Evolutionary conservation across 192 early-diverging fungal species (phyloP).

Genomic region (Backusella sp.): DNA sequence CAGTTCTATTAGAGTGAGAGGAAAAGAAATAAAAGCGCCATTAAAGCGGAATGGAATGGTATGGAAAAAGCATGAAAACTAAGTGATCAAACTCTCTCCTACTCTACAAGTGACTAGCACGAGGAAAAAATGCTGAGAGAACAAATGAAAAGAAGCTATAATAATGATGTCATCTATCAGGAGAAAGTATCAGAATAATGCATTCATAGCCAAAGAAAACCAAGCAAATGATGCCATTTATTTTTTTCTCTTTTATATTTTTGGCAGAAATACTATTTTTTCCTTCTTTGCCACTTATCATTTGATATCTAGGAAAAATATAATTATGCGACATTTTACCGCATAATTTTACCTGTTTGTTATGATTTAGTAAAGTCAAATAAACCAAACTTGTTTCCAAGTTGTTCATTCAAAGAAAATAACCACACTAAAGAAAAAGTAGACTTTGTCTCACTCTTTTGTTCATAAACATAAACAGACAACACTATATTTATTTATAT

Average conservation of each 20-base stretch:
- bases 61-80: background rate
- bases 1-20: background rate
- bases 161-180: conserved; percentile 5
- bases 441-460: background rate
- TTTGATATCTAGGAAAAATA: background rate
- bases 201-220: background rate
- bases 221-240: conserved; percentile 3
- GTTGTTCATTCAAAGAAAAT: background rate
- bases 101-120: conserved; percentile 5
- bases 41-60: background rate
- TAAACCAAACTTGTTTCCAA: background rate
- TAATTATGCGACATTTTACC: background rate
- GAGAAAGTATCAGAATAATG: background rate
- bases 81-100: background rate
- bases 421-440: background rate
- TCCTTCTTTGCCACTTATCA: background rate
- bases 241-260: background rate
- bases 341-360: background rate
- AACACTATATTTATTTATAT: background rate
- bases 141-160: background rate
- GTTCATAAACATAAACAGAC: background rate
- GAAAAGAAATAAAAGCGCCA: background rate
- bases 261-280: background rate
- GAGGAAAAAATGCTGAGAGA: background rate
- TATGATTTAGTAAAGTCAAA: background rate